These are phyloP conservation scores for Penicillium polonicum DNA, from an alignment of 2,329 filamentous ascomycete species.

Conservation along the genomic window DNA sequence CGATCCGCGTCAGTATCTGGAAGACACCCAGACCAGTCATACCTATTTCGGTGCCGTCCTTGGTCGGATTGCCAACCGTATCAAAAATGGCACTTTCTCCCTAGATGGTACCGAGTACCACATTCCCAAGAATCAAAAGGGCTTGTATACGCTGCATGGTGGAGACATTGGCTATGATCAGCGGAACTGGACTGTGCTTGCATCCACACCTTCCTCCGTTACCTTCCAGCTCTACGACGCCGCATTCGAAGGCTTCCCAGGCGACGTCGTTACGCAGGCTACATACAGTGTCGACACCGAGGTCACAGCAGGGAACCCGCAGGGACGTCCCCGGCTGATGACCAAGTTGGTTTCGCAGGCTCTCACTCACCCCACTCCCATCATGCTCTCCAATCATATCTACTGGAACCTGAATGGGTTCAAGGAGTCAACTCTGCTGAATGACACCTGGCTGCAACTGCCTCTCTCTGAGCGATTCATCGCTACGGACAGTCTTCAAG, in stretches of 20 bases:
- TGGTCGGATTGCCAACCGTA: neutral
- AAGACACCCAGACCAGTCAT: neutral
- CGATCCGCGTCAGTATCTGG: neutral
- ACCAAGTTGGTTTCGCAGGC: neutral
- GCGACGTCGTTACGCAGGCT: neutral
- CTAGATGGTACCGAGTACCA: neutral
- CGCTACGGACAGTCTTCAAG: neutral
- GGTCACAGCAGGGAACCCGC: neutral
- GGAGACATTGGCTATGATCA: neutral
- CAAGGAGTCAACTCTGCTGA: neutral
- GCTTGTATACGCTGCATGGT: neutral
- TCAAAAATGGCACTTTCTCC: neutral
- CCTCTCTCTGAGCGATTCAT: neutral
- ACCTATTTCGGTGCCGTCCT: neutral
- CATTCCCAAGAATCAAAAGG: neutral
- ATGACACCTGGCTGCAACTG: neutral
- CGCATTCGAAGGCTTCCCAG: neutral
- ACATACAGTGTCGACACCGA: neutral
- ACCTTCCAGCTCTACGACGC: neutral
- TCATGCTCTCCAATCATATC: neutral
- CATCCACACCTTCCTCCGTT: neutral
- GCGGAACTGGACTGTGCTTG: neutral
- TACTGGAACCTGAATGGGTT: neutral
- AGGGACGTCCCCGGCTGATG: neutral
- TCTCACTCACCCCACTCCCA: neutral